phyloP scores from a whole-genome alignment of 2,329 filamentous ascomycete genomes.

The Botryotinia convoluta region DNA sequence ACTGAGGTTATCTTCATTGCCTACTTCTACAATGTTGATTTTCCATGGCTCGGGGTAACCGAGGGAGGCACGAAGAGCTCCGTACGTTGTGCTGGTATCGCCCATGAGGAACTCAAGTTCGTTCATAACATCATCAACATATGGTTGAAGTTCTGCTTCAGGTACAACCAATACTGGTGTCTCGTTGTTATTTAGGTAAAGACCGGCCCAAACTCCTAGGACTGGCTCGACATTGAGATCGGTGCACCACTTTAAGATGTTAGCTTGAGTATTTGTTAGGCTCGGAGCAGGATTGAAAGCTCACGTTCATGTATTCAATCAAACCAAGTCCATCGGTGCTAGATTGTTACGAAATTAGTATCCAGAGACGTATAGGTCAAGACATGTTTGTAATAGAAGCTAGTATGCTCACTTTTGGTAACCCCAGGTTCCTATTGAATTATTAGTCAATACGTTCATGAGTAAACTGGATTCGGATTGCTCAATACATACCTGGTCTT shows the following conservation, averaged over 20 bases:
- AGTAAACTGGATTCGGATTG: neutral
- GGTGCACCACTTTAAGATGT: conserved; percentile 42
- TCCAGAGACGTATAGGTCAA: conserved; percentile 9
- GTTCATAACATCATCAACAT: conserved; percentile 48
- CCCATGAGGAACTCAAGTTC: conserved; percentile 54
- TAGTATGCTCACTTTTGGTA: conserved; percentile 10
- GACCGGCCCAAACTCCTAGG: conserved; percentile 49
- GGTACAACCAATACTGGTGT: conserved; percentile 35
- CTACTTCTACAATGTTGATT: conserved; percentile 50
- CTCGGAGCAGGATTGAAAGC: neutral
- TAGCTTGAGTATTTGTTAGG: neutral
- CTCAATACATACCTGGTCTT: conserved; percentile 44
- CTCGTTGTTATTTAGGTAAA: conserved; percentile 37
- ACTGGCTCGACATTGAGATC: conserved; percentile 48
- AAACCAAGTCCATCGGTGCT: conserved; percentile 50
- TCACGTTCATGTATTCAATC: conserved; percentile 47
- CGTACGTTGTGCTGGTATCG: conserved; percentile 44
- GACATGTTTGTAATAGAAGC: too few relatives aligned
- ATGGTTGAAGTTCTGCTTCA: conserved; percentile 45
- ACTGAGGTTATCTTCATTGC: conserved; percentile 52
- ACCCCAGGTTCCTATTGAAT: conserved; percentile 22
- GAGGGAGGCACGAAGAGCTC: conserved; percentile 47
- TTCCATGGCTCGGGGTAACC: conserved; percentile 51
- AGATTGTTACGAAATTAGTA: conserved; percentile 22
- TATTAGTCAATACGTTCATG: neutral